These are phyloP conservation scores for Ceratocystis harringtonii DNA, from an alignment of 2,329 filamentous ascomycete genomes.

Conservation along the genomic window DNA sequence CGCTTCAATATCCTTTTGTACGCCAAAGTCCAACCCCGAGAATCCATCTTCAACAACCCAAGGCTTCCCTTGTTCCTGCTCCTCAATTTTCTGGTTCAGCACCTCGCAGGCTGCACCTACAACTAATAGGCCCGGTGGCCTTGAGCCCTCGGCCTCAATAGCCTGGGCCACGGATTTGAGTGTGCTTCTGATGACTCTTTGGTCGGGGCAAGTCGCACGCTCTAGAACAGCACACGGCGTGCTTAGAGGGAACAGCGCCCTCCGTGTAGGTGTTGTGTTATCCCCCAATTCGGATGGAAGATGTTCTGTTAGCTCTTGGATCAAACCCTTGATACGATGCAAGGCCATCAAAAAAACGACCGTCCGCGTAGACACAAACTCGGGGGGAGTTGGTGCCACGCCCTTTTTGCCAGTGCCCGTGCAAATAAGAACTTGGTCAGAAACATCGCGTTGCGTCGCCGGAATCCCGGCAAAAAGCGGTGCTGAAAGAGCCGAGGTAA, in stretches of 20 bases:
- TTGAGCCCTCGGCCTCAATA: slow-evolving; percentile 74
- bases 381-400: slow-evolving; percentile 63
- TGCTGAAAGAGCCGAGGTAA: slow-evolving; percentile 76
- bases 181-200: slow-evolving; percentile 80
- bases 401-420: slow-evolving; percentile 92
- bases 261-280: slow-evolving; percentile 14
- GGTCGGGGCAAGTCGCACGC: slow-evolving; percentile 83
- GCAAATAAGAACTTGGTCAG: slow-evolving; percentile 89
- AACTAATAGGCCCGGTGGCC: slow-evolving; percentile 78
- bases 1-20: slow-evolving; percentile 11
- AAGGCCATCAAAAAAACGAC: slow-evolving; percentile 92
- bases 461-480: slow-evolving; percentile 82
- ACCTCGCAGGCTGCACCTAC: slow-evolving; percentile 74
- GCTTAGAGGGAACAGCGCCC: slow-evolving; percentile 49
- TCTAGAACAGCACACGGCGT: slow-evolving; percentile 90
- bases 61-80: slow-evolving; percentile 37
- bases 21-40: slow-evolving; percentile 46
- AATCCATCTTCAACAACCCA: slow-evolving; percentile 89
- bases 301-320: slow-evolving; percentile 50
- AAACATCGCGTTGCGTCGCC: slow-evolving; percentile 72
- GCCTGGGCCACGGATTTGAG: slow-evolving; percentile 64
- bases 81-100: slow-evolving; percentile 34
- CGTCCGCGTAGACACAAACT: slow-evolving; percentile 60
- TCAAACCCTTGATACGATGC: slow-evolving; percentile 62
- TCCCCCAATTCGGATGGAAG: slow-evolving; percentile 22